Conservation (phyloP, 306 rosid species). For the Arachis hypogaea region DNA sequence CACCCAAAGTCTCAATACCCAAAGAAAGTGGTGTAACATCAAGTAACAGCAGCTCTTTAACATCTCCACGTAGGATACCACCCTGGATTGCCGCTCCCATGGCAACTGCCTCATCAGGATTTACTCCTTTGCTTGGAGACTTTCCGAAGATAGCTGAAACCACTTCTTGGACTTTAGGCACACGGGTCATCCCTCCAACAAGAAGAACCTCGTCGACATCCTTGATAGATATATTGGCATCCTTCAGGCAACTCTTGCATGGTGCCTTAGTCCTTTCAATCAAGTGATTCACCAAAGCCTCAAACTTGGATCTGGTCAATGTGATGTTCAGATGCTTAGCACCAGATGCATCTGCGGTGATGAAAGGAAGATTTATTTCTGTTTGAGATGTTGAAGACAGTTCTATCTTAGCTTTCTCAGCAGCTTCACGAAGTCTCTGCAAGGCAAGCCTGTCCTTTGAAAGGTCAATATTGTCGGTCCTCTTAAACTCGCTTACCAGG, state of each 20-base stretch:
- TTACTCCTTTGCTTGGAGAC: conserved; percentile 86
- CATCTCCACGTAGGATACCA: conserved; percentile 91
- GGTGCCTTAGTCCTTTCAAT: conserved; percentile 82
- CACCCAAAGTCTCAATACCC: conserved; percentile 88
- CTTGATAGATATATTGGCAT: conserved; percentile 66
- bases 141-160: conserved; percentile 72
- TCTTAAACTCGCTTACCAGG: conserved; percentile 75
- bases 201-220: conserved; percentile 88
- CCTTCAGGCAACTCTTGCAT: conserved; percentile 82
- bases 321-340: conserved; percentile 85
- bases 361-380: conserved; percentile 80
- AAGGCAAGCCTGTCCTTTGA: conserved; percentile 81
- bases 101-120: conserved; percentile 92
- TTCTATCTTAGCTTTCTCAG: conserved; percentile 91
- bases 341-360: conserved; percentile 87
- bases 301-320: conserved; percentile 77
- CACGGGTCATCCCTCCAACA: conserved; percentile 92
- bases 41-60: conserved; percentile 77
- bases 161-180: conserved; percentile 86
- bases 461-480: conserved; percentile 70
- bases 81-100: conserved; percentile 90
- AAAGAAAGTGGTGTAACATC: conserved; percentile 84
- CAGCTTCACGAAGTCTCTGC: conserved; percentile 91
- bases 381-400: conserved; percentile 85
- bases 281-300: conserved; percentile 63